These are phyloP conservation scores for Lasiosphaeriaceae sp. DNA, from an alignment of 495 filamentous ascomycete species.

Conservation along the genomic window DNA sequence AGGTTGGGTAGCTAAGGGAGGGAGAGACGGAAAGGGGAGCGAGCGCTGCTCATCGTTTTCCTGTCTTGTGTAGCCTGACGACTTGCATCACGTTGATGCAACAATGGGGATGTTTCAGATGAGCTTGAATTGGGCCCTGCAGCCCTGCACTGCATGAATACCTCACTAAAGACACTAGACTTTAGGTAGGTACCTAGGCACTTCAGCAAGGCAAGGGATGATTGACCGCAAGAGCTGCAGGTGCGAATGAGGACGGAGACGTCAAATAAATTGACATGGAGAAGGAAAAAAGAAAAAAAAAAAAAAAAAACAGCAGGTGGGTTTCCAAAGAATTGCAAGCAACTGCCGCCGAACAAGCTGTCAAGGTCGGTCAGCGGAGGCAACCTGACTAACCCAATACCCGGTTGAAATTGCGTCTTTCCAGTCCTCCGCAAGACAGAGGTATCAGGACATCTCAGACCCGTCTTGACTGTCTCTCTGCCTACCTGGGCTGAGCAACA, in stretches of 20 bases:
- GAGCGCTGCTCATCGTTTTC: not conserved
- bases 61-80: not conserved
- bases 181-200: no score
- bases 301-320: not conserved
- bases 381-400: not conserved
- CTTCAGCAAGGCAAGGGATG: not conserved
- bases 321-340: not conserved
- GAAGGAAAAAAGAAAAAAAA: not conserved
- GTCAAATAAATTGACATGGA: no score
- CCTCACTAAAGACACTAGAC: not conserved
- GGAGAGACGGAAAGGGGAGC: not conserved
- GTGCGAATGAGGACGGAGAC: no score
- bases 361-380: not conserved
- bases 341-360: conserved; percentile 10
- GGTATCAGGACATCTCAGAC: not conserved
- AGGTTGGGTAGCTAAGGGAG: not conserved
- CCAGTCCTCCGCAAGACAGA: not conserved
- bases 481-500: no score
- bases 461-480: no score
- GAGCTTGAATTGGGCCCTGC: not conserved
- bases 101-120: conserved; percentile 16
- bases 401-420: conserved; percentile 10
- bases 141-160: not conserved
- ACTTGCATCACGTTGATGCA: conserved; percentile 15
- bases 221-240: no score